Evolutionary conservation across 192 early-diverging fungal species (phyloP).

Genomic region (Spinellus fusiger): DNA sequence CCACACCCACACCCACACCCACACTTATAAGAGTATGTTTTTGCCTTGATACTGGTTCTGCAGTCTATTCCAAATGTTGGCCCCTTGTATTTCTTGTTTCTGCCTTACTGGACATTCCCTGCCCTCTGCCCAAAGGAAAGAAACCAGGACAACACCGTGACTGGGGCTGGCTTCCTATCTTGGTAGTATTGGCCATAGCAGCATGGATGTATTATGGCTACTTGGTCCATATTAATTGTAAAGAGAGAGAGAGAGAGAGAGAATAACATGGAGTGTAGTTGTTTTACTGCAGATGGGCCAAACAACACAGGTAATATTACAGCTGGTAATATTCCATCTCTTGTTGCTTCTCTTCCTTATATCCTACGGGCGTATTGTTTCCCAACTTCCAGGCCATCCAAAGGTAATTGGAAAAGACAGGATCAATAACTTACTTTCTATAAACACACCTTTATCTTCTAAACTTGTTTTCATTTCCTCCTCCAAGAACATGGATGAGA

Average conservation of each 20-base stretch:
- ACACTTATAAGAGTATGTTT: background rate
- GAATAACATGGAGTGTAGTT: slow-evolving; percentile 4
- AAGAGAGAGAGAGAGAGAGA: background rate
- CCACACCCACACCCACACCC: background rate
- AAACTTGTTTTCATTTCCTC: background rate
- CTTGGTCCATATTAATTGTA: slow-evolving; percentile 16
- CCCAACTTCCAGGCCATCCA: slow-evolving; percentile 38
- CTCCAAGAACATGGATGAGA: background rate
- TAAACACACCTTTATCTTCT: background rate
- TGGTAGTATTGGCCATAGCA: slow-evolving; percentile 12
- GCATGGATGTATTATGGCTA: slow-evolving; percentile 22
- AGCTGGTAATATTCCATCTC: slow-evolving; percentile 29
- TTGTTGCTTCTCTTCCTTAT: slow-evolving; percentile 31
- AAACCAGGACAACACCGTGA: slow-evolving; percentile 19
- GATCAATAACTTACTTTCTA: background rate
- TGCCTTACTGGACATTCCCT: slow-evolving; percentile 14
- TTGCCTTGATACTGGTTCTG: slow-evolving; percentile 2
- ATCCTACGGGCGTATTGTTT: slow-evolving; percentile 39
- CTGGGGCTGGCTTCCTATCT: slow-evolving; percentile 24
- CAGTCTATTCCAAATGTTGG: slow-evolving; percentile 9
- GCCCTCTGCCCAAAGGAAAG: slow-evolving; percentile 16
- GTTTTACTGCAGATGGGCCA: slow-evolving; percentile 6
- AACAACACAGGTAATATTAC: slow-evolving; percentile 21
- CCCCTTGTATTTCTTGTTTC: slow-evolving; percentile 19
- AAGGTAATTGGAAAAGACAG: background rate